A percentile compares a stretch with the other conserved stretches of the same genome.
Conservation (phyloP, 73 alveolate genomes). For the Tetrahymena thermophila region DNA sequence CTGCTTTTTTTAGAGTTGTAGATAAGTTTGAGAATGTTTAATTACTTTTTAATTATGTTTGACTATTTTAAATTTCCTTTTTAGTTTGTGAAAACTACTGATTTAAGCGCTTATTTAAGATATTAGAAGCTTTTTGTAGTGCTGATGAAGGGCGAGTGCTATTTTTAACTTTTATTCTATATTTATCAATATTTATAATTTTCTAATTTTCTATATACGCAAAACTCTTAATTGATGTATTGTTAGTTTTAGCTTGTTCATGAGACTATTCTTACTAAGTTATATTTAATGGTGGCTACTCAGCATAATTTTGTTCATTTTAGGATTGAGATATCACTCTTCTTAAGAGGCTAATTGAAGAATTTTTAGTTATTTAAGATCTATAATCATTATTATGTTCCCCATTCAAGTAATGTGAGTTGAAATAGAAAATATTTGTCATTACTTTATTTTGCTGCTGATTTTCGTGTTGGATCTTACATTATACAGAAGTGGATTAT, state of each 20-base stretch:
- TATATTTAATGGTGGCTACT: background rate
- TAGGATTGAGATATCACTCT: background rate
- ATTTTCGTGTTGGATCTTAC: background rate
- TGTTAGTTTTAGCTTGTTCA: background rate
- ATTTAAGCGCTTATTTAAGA: background rate
- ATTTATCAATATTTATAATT: background rate
- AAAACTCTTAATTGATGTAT: background rate
- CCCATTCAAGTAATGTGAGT: background rate
- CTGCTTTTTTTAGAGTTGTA: background rate
- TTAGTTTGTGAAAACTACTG: background rate
- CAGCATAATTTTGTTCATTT: background rate
- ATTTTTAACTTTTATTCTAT: background rate
- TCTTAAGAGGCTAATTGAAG: background rate
- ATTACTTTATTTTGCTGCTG: background rate
- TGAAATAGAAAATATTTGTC: background rate
- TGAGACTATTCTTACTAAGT: background rate
- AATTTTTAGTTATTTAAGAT: background rate
- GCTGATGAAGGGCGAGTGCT: background rate
- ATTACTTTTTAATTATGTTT: too few relatives aligned
- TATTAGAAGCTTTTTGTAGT: background rate
- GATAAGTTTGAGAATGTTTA: background rate
- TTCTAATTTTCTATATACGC: background rate
- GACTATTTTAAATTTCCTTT: background rate
- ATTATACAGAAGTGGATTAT: background rate
- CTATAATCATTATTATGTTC: background rate